Conservation (phyloP, 306 rosid genomes). For the Bauhinia variegata region DNA sequence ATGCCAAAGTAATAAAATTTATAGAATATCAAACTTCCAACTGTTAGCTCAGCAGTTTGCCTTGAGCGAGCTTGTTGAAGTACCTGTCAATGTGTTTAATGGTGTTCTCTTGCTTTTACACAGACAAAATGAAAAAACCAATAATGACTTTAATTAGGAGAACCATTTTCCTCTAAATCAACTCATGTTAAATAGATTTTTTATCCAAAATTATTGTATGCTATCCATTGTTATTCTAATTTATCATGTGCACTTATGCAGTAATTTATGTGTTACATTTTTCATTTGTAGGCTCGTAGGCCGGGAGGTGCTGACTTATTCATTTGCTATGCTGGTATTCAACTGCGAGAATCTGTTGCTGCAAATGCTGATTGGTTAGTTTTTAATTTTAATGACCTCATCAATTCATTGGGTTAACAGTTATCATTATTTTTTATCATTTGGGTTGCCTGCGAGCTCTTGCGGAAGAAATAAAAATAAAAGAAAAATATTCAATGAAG, state of each 20-base stretch:
- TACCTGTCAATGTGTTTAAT: neutral
- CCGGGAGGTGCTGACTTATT: constrained; percentile 92
- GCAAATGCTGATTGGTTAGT: constrained; percentile 91
- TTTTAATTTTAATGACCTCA: constrained; percentile 57
- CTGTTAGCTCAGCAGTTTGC: neutral
- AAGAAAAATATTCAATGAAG: too few species aligned
- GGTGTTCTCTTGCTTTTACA: neutral
- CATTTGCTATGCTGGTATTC: constrained; percentile 88
- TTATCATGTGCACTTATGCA: neutral
- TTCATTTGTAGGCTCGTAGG: constrained; percentile 60
- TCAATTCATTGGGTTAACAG: constrained; percentile 48
- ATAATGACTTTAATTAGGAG: neutral
- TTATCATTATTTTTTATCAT: neutral
- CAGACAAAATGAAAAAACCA: neutral
- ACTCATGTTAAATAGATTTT: too few species aligned
- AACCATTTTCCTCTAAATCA: neutral
- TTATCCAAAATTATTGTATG: neutral
- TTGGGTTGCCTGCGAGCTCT: neutral
- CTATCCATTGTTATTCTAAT: constrained; percentile 5
- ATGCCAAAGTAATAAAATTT: constrained; percentile 16
- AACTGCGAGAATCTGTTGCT: constrained; percentile 81
- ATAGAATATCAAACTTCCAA: constrained; percentile 16
- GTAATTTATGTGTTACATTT: constrained; percentile 13
- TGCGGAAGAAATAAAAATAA: too few species aligned
- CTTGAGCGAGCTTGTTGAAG: constrained; percentile 4